Conservation (phyloP, 1,284 basidiomycete genomes). For the Peniophora sp. region DNA sequence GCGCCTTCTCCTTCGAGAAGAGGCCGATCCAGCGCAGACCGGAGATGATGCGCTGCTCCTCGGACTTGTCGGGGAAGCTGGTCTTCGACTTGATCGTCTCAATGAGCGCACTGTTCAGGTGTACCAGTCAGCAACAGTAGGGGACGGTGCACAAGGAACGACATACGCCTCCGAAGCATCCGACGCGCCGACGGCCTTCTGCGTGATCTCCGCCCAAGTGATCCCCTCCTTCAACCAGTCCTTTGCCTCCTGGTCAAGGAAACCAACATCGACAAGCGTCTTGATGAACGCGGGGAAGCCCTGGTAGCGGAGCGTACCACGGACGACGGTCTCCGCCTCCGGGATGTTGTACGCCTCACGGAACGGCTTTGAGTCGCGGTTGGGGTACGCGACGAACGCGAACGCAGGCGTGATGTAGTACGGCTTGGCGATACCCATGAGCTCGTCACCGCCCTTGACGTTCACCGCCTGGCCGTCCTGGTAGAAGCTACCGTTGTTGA, state of each 20-base stretch:
- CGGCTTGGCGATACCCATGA: conserved; percentile 86
- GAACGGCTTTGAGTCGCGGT: conserved; percentile 92
- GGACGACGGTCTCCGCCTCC: conserved; percentile 87
- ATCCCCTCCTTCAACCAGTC: conserved; percentile 72
- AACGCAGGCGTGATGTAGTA: conserved; percentile 96
- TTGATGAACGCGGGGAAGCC: conserved; percentile 98
- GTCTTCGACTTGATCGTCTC: conserved; percentile 64
- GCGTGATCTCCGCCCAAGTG: conserved; percentile 79
- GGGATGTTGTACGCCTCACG: conserved; percentile 84
- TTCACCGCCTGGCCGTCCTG: conserved; percentile 57
- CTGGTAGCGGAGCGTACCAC: conserved; percentile 94
- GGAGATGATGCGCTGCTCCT: conserved; percentile 72
- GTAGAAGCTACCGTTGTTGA: conserved; percentile 87
- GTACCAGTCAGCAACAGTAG: conserved; percentile 7
- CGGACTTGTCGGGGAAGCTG: conserved; percentile 64
- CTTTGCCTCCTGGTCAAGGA: conserved; percentile 73
- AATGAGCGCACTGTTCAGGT: conserved; percentile 46
- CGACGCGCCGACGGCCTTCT: conserved; percentile 70
- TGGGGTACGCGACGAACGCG: conserved; percentile 96
- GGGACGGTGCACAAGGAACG: neutral
- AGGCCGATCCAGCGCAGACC: conserved; percentile 93
- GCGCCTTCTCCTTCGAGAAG: conserved; percentile 68
- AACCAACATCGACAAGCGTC: conserved; percentile 84
- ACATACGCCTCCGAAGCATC: conserved; percentile 64
- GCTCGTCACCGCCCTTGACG: conserved; percentile 54